These are phyloP conservation scores for Pseudevernia furfuracea DNA, from an alignment of 495 filamentous ascomycete genomes.

Conservation along the genomic window DNA sequence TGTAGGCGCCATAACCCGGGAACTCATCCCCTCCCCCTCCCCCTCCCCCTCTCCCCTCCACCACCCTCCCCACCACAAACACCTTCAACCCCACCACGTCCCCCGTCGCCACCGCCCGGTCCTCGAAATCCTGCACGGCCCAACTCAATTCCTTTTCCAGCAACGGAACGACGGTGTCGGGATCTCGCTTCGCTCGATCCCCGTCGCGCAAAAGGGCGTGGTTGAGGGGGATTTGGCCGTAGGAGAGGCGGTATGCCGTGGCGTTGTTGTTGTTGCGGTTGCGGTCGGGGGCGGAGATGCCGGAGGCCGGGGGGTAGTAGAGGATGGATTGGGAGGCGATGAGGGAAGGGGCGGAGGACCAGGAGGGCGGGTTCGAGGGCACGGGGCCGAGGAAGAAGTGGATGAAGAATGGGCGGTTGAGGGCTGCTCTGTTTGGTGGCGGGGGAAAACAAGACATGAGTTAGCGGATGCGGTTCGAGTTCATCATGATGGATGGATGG, in stretches of 20 bases:
- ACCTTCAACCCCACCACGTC: constrained; percentile 11
- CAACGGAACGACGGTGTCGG: constrained; percentile 36
- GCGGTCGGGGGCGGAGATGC: background rate
- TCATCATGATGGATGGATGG: too few relatives aligned
- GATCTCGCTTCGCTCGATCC: constrained; percentile 37
- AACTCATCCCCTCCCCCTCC: background rate
- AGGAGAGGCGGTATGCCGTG: too few relatives aligned
- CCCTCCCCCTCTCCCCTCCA: constrained; percentile 9
- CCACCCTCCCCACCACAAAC: constrained; percentile 20
- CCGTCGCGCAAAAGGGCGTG: constrained; percentile 40
- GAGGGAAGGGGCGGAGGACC: constrained; percentile 39
- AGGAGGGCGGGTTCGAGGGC: constrained; percentile 33
- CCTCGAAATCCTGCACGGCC: constrained; percentile 22
- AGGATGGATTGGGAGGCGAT: constrained; percentile 35
- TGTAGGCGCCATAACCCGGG: constrained; percentile 18
- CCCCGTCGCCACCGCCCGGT: background rate
- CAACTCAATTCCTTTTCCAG: constrained; percentile 40
- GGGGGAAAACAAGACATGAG: background rate
- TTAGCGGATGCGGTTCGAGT: too few relatives aligned
- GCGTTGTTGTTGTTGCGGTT: too few relatives aligned
- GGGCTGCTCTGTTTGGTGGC: constrained; percentile 33
- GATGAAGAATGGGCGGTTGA: constrained; percentile 48
- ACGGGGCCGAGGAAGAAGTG: constrained; percentile 53
- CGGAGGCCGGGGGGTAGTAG: constrained; percentile 3
- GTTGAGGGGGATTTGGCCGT: constrained; percentile 51